These are phyloP conservation scores for Spongiforma sp. DNA, from an alignment of 1,284 basidiomycete genomes.

Conservation along the genomic window DNA sequence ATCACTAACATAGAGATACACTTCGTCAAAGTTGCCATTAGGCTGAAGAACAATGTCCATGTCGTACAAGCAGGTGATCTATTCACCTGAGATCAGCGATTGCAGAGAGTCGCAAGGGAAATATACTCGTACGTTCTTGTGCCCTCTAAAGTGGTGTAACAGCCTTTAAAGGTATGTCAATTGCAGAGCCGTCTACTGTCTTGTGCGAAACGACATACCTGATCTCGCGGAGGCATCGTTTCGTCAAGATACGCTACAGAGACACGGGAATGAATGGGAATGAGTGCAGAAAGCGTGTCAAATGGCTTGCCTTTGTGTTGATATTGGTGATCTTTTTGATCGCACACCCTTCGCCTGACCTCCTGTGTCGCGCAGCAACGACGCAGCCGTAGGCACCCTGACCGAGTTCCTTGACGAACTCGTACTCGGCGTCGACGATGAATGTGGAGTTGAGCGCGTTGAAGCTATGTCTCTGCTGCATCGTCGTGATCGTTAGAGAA, in stretches of 20 bases:
- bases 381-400: slow-evolving; percentile 96
- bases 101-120: slow-evolving; percentile 16
- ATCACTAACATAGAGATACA: slow-evolving; percentile 85
- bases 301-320: slow-evolving; percentile 81
- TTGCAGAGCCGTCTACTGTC: background rate
- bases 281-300: background rate
- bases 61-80: slow-evolving; percentile 94
- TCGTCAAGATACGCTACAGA: slow-evolving; percentile 88
- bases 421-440: slow-evolving; percentile 90
- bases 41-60: slow-evolving; percentile 96
- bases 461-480: slow-evolving; percentile 68
- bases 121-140: slow-evolving; percentile 80
- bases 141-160: slow-evolving; percentile 94
- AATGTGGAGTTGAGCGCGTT: slow-evolving; percentile 83
- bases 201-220: slow-evolving; percentile 55
- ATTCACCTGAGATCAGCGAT: slow-evolving; percentile 13
- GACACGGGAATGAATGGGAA: slow-evolving; percentile 9
- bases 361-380: slow-evolving; percentile 83
- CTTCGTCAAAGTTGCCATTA: slow-evolving; percentile 91
- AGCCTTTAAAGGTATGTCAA: slow-evolving; percentile 53
- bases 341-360: slow-evolving; percentile 89
- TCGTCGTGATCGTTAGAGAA: slow-evolving; percentile 15
- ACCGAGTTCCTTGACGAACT: slow-evolving; percentile 94
- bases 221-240: slow-evolving; percentile 93
- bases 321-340: slow-evolving; percentile 99